Conservation (phyloP, 2,329 filamentous ascomycete genomes). For the Cladophialophora bantiana region DNA sequence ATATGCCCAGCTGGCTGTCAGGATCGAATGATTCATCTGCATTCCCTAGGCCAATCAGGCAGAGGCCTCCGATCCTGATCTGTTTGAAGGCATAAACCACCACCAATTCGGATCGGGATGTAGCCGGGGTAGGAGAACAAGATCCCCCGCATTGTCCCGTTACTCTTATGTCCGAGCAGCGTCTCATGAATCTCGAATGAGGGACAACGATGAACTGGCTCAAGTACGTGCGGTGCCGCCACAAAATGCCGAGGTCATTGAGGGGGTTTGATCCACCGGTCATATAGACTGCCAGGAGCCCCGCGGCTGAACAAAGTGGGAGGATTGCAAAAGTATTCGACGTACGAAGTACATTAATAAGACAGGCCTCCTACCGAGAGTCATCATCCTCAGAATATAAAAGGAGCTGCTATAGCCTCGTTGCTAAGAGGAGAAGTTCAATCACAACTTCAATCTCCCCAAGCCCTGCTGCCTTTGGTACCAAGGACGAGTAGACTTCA, state of each 20-base stretch:
- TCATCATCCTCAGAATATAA: not conserved
- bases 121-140: not conserved
- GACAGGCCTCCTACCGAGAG: conserved; percentile 6
- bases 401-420: not conserved
- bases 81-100: not conserved
- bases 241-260: conserved; percentile 16
- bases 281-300: not conserved
- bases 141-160: conserved; percentile 4
- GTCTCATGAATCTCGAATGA: not conserved
- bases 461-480: not conserved
- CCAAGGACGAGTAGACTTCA: not conserved
- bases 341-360: not conserved
- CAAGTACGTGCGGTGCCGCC: not conserved
- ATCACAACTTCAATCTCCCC: not conserved
- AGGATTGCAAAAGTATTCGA: not conserved
- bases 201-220: not conserved
- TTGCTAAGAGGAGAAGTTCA: not conserved
- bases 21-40: not conserved
- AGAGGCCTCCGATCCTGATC: not conserved
- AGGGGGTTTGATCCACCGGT: not conserved
- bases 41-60: not conserved
- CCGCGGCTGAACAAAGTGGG: not conserved
- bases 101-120: not conserved
- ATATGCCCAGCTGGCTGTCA: not conserved
- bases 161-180: not conserved